phyloP scores from a whole-genome alignment of 768 basidiomycete genomes.

The Pleurotus cornucopiae region DNA sequence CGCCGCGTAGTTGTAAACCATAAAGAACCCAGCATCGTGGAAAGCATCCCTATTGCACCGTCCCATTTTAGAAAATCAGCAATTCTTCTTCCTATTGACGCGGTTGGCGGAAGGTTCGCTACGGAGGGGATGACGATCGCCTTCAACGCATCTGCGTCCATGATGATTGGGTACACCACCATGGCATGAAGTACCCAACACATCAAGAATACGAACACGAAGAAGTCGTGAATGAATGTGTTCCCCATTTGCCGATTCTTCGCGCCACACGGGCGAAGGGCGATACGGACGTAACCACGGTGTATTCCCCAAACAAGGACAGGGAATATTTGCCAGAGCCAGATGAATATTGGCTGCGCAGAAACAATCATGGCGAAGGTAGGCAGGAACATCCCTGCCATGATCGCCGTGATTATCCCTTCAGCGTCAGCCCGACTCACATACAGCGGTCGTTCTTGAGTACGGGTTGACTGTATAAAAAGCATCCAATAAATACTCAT shows the following conservation, averaged over 20 bases:
- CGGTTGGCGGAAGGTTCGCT: not conserved
- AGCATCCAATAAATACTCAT: not conserved
- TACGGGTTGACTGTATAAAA: not conserved
- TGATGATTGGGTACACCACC: slow-evolving; percentile 2
- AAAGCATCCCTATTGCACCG: not conserved
- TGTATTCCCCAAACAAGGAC: not conserved
- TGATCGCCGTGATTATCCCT: not conserved
- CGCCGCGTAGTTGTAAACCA: not conserved
- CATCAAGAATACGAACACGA: not conserved
- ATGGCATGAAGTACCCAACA: not conserved
- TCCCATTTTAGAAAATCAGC: not conserved
- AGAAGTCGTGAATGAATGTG: not conserved
- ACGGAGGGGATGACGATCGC: not conserved
- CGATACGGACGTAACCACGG: not conserved
- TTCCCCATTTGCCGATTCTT: not conserved
- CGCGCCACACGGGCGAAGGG: not conserved
- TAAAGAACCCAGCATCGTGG: not conserved
- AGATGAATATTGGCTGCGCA: not conserved
- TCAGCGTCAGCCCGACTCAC: not conserved
- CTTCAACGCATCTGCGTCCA: not conserved
- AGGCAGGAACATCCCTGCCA: not conserved
- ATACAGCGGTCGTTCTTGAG: not conserved
- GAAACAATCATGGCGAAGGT: not conserved
- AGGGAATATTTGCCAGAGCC: not conserved
- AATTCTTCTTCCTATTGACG: not conserved